Base-by-base conservation (phyloP, 164 flowering plant genomes). In the Stephania yunnanensis region DNA sequence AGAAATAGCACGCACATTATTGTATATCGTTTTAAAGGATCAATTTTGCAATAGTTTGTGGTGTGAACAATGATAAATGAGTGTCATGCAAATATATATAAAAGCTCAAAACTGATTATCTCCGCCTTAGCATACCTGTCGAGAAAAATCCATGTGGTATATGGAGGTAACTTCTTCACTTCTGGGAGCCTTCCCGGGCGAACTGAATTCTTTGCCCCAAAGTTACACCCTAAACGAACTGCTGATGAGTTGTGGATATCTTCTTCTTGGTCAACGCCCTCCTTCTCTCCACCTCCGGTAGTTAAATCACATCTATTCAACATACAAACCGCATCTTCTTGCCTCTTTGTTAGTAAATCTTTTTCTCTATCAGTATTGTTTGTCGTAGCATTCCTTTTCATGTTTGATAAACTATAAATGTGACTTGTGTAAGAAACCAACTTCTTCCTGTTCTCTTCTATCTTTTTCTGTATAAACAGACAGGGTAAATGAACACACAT, bases 131-230 rank as follows among this genome's bases (percentile, higher is more conserved):
- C 78, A 17, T 20, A 95, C 99, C 98, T 94, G 81, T 94, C 92
- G 82, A 96, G 79, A 81, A 96, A 96, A n/a, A 91, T 87, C 99
- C 99, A 96, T 25, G 99, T 87, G 5, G 99, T 96, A 83, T 96
- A 96, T 67, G 98, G 95, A 68, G 99, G 98, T 53, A 92, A 76
- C 78, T 82, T 88, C 78, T 92, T 85, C 65, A 88, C 87, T 87
- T 89, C 97, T 10, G 85, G 74, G n/a, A 96, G 87, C 83, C 87
- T 96, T 70, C 89, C 84, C 17, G 97, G 92, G 7, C 92, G 88
- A 80, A 89, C 83, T 67, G 87, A 79, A 86, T 83, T 90, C 83
- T 89, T 94, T 9, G 82, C 88, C 61, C 97, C 87, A 79, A 86
- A 86, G 78, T 83, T 88, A 72, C 87, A 81, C 72, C 95, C 97